Conservation (phyloP, 192 early-diverging fungal genomes). For the Mortierella antarctica region DNA sequence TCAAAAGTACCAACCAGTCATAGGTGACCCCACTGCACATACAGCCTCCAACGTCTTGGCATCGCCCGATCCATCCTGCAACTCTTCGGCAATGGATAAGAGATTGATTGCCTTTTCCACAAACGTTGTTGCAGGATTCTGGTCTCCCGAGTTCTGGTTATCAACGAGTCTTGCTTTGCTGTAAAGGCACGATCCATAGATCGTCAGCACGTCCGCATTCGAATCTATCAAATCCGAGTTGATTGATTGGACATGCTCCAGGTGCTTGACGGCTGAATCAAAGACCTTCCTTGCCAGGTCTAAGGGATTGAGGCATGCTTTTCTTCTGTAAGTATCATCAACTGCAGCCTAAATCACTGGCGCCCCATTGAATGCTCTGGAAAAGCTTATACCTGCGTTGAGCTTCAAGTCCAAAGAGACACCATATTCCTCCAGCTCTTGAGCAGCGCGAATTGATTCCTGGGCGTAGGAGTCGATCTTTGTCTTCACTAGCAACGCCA, state of each 20-base stretch:
- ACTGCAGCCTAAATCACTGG: neutral
- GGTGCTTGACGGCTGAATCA: slow-evolving; percentile 29
- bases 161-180: slow-evolving; percentile 36
- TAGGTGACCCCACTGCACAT: neutral
- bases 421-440: slow-evolving; percentile 51
- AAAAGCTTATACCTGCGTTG: slow-evolving; percentile 29
- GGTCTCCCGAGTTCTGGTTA: slow-evolving; percentile 10
- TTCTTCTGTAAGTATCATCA: neutral
- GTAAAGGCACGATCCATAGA: slow-evolving; percentile 40
- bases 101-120: slow-evolving; percentile 40
- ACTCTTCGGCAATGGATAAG: slow-evolving; percentile 28
- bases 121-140: slow-evolving; percentile 11
- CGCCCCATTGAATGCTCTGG: neutral
- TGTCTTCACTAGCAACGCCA: slow-evolving; percentile 11
- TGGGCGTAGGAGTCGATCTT: slow-evolving; percentile 23
- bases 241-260: slow-evolving; percentile 20
- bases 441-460: slow-evolving; percentile 44
- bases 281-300: slow-evolving; percentile 21
- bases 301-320: neutral
- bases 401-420: slow-evolving; percentile 29
- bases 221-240: slow-evolving; percentile 19
- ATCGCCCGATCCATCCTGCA: slow-evolving; percentile 40
- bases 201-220: slow-evolving; percentile 28
- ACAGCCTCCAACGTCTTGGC: slow-evolving; percentile 35
- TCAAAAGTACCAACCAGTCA: neutral